phyloP scores from a whole-genome alignment of 192 early-diverging fungal species.

The Gryganskiella cystojenkinii region DNA sequence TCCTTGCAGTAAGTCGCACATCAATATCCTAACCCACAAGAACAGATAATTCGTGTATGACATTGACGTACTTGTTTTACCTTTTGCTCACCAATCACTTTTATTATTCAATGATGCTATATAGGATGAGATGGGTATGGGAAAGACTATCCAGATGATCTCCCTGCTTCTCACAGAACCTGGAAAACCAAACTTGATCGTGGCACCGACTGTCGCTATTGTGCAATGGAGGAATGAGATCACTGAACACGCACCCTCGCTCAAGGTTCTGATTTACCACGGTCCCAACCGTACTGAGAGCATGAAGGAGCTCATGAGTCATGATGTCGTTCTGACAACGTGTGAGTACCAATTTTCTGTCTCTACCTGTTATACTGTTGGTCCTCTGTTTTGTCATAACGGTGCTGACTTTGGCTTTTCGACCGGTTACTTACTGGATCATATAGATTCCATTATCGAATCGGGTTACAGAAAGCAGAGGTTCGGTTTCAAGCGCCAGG shows the following conservation, averaged over 20 bases:
- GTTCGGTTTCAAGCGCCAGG: constrained; percentile 74
- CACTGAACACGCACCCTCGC: constrained; percentile 64
- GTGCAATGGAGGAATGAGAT: constrained; percentile 91
- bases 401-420: neutral
- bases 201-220: constrained; percentile 90
- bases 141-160: constrained; percentile 95
- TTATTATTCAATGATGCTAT: neutral
- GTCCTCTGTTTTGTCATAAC: no score
- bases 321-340: constrained; percentile 84
- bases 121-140: constrained; percentile 95
- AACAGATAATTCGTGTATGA: neutral
- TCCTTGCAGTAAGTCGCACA: constrained; percentile 74
- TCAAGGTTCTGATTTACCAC: constrained; percentile 80
- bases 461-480: constrained; percentile 74
- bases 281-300: constrained; percentile 73
- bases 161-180: constrained; percentile 76
- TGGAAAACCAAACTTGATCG: constrained; percentile 79
- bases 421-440: neutral
- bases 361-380: no score
- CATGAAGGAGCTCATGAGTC: constrained; percentile 63
- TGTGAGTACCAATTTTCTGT: constrained; percentile 59
- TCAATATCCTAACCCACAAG: no score
- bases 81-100: neutral
- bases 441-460: constrained; percentile 82
- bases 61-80: neutral